phyloP scores from a whole-genome alignment of 2,329 filamentous ascomycete species.

The Lecanicillium sp. region DNA sequence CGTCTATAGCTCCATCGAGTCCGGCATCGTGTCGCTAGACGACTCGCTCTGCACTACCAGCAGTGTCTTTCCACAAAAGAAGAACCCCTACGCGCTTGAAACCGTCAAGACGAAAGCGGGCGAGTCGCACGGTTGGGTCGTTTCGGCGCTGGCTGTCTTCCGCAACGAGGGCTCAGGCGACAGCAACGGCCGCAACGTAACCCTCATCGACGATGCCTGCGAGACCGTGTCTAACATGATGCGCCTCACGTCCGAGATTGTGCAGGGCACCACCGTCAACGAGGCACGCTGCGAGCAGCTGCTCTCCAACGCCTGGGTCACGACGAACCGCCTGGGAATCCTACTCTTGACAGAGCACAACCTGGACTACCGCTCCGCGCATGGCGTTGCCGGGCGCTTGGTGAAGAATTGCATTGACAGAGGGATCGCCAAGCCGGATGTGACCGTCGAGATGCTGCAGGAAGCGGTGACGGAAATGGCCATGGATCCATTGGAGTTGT shows the following conservation, averaged over 20 bases:
- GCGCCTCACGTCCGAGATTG: neutral
- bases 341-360: neutral
- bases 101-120: conserved; percentile 14
- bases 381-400: conserved; percentile 1
- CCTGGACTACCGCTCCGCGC: conserved; percentile 3
- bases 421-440: neutral
- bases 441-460: conserved; percentile 5
- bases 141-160: conserved; percentile 1
- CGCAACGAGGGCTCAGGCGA: conserved; percentile 11
- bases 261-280: neutral
- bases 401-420: conserved; percentile 6
- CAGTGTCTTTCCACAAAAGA: conserved; percentile 16
- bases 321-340: conserved; percentile 8
- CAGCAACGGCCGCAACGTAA: conserved; percentile 1
- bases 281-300: conserved; percentile 4
- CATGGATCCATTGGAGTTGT: conserved; percentile 25
- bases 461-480: conserved; percentile 16
- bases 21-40: conserved; percentile 12
- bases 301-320: conserved; percentile 2
- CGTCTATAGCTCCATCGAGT: conserved; percentile 13
- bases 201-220: conserved; percentile 1
- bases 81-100: conserved; percentile 14
- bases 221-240: neutral
- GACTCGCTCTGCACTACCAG: conserved; percentile 13
- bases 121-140: conserved; percentile 14